Evolutionary conservation across 345 rosid genomes (phyloP).

Genomic region (Triadica sebifera): DNA sequence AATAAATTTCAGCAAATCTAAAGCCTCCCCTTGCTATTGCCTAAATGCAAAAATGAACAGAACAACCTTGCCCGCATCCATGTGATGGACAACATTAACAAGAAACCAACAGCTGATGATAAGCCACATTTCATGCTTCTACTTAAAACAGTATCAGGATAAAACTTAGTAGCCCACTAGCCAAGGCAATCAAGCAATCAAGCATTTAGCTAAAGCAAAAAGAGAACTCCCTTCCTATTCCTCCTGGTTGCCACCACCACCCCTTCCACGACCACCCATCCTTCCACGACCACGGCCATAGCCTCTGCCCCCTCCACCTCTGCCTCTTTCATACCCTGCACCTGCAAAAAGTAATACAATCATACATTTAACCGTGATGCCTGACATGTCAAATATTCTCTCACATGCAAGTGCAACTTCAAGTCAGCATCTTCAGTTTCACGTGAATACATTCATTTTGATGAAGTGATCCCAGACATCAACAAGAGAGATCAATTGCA

Average conservation of each 20-base stretch:
- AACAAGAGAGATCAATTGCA: neutral
- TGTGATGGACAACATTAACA: conserved; percentile 12
- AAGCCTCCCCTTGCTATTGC: conserved; percentile 32
- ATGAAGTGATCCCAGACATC: neutral
- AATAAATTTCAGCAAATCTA: conserved; percentile 33
- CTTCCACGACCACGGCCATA: conserved; percentile 18
- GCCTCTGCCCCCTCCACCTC: conserved; percentile 46
- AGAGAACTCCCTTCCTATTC: conserved; percentile 14
- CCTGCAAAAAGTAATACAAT: conserved; percentile 20
- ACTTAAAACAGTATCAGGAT: conserved; percentile 15
- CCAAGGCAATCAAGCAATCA: conserved; percentile 35
- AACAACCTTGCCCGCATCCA: conserved; percentile 38
- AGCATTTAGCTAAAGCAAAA: conserved; percentile 42
- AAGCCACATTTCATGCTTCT: conserved; percentile 39
- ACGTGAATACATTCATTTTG: neutral
- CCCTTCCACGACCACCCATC: conserved; percentile 23
- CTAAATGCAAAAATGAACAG: conserved; percentile 37
- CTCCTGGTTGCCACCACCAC: conserved; percentile 36
- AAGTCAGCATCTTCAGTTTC: neutral
- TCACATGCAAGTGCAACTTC: neutral
- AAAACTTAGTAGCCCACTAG: conserved; percentile 28
- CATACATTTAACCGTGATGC: neutral
- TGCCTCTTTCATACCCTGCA: conserved; percentile 38
- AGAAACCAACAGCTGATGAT: conserved; percentile 30
- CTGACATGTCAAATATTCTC: neutral